phyloP scores from a whole-genome alignment of 2,329 filamentous ascomycete genomes.

The Sarocladium brachiariae region DNA sequence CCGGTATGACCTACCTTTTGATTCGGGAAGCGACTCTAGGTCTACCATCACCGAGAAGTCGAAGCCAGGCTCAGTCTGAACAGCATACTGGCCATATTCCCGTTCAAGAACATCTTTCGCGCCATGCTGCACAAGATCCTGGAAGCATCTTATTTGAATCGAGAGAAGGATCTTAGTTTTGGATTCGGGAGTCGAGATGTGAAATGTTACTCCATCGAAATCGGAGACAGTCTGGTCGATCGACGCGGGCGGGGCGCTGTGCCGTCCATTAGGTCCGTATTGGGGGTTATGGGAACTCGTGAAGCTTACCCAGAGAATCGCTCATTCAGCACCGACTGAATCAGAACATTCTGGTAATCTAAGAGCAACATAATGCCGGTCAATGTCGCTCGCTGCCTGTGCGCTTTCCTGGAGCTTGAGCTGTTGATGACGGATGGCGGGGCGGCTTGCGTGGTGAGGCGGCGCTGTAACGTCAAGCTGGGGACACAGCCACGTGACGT shows the following conservation, averaged over 20 bases:
- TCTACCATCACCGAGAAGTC: constrained; percentile 94
- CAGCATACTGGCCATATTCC: constrained; percentile 91
- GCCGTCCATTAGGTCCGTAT: constrained; percentile 26
- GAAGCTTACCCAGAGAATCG: constrained; percentile 72
- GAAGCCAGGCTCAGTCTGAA: constrained; percentile 80
- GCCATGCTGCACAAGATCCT: constrained; percentile 86
- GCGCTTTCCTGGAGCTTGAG: constrained; percentile 15
- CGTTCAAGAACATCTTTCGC: constrained; percentile 85
- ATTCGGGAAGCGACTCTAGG: constrained; percentile 75
- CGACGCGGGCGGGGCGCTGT: constrained; percentile 72
- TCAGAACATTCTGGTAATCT: constrained; percentile 97
- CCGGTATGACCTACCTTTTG: constrained; percentile 52
- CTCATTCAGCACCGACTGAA: constrained; percentile 93
- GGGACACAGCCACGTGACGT: constrained; percentile 27
- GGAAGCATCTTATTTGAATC: constrained; percentile 89
- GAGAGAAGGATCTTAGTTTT: constrained; percentile 95
- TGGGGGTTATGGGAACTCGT: not conserved
- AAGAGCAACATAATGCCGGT: constrained; percentile 71
- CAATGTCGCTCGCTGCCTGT: constrained; percentile 12
- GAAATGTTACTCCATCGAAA: constrained; percentile 98
- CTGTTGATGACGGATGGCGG: constrained; percentile 33
- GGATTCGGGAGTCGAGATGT: constrained; percentile 90
- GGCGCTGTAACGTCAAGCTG: constrained; percentile 20
- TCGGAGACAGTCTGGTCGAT: constrained; percentile 99
- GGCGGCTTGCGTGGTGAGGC: constrained; percentile 22